A percentile compares a stretch with the other conserved stretches of the same genome.
Evolutionary conservation across 163 green algal species (phyloP).

Genomic region (Chloromonas sp.): DNA sequence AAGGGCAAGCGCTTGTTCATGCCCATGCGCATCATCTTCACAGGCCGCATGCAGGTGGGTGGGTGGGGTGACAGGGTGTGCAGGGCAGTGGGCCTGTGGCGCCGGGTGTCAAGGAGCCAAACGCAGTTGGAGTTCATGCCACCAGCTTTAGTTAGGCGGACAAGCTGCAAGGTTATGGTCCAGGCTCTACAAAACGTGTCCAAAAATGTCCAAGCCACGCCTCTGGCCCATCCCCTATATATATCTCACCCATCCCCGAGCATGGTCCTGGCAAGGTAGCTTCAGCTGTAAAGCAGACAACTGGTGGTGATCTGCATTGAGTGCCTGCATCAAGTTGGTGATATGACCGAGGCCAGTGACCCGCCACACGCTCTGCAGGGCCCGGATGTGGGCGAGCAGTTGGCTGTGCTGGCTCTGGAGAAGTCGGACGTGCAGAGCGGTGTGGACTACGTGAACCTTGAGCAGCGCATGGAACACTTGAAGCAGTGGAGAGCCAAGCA

Average conservation of each 20-base stretch:
- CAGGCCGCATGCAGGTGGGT: constrained; percentile 55
- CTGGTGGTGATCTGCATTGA: too few relatives aligned
- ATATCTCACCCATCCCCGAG: too few relatives aligned
- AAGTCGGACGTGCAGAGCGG: constrained; percentile 57
- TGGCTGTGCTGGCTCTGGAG: constrained; percentile 67
- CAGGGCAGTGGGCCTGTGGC: neutral
- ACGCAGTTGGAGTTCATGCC: neutral
- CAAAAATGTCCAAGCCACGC: too few relatives aligned
- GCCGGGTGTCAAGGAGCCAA: neutral
- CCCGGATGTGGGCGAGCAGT: constrained; percentile 82
- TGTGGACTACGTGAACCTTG: constrained; percentile 52
- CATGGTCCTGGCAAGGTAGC: too few relatives aligned
- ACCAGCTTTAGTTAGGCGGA: neutral
- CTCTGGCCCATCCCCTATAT: too few relatives aligned
- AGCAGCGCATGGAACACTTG: constrained; percentile 62
- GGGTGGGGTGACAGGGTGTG: too few relatives aligned
- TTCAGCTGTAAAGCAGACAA: too few relatives aligned
- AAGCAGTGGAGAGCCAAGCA: constrained; percentile 35
- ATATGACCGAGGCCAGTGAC: too few relatives aligned
- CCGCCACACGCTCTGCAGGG: constrained; percentile 42
- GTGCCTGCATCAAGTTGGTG: too few relatives aligned
- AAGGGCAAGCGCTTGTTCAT: constrained; percentile 99
- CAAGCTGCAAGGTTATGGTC: too few relatives aligned
- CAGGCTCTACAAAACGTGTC: too few relatives aligned
- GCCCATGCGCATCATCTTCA: constrained; percentile 90